phyloP scores from a whole-genome alignment of 805 yeast genomes.

The Yamadazyma sp. region DNA sequence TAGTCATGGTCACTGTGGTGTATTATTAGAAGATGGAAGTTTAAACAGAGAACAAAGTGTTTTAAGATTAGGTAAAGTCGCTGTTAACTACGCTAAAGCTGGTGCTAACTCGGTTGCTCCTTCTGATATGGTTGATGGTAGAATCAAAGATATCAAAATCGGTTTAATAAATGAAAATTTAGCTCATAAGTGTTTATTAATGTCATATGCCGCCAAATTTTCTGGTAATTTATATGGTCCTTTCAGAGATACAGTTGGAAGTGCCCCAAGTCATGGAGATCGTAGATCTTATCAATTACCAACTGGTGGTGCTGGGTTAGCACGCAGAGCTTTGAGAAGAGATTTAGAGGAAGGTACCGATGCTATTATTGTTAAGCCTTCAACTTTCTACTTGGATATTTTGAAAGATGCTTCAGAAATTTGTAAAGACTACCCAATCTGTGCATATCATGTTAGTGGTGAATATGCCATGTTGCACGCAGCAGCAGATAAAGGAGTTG shows the following conservation, averaged over 20 bases:
- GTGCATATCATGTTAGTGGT: conserved; percentile 96
- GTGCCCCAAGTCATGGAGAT: conserved; percentile 86
- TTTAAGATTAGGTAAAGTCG: conserved; percentile 86
- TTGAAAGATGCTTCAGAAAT: conserved; percentile 83
- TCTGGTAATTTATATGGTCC: conserved; percentile 93
- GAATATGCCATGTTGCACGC: conserved; percentile 98
- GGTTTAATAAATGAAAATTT: conserved; percentile 78
- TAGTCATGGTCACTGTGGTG: conserved; percentile 97
- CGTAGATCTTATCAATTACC: conserved; percentile 93
- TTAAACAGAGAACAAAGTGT: conserved; percentile 74
- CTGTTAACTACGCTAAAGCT: conserved; percentile 91
- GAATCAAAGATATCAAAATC: conserved; percentile 80
- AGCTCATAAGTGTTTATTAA: conserved; percentile 83
- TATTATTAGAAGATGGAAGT: conserved; percentile 81
- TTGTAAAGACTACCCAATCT: conserved; percentile 81
- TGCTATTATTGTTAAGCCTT: conserved; percentile 92
- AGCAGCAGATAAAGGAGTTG: conserved; percentile 93
- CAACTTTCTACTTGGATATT: conserved; percentile 90
- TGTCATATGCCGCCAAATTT: conserved; percentile 95
- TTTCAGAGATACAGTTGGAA: conserved; percentile 95
- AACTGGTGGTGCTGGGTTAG: conserved; percentile 87
- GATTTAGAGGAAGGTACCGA: conserved; percentile 94
- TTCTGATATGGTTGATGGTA: conserved; percentile 96
- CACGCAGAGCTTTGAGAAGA: conserved; percentile 83
- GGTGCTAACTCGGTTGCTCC: conserved; percentile 98